These are phyloP conservation scores for Przewalskia tangutica DNA, from an alignment of 257 asterid genomes.

Conservation along the genomic window DNA sequence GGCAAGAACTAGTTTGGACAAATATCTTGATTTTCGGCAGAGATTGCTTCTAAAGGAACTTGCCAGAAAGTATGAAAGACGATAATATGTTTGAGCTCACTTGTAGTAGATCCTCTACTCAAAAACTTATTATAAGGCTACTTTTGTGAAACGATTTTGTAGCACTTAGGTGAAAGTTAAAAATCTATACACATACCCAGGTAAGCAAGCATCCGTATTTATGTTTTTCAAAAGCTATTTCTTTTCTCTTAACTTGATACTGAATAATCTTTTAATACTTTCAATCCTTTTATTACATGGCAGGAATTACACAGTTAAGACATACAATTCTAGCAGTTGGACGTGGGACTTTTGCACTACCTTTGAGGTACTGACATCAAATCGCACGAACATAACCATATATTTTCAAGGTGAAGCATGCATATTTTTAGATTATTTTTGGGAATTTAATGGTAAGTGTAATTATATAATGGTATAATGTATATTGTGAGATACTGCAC, in stretches of 20 bases:
- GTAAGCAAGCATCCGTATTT: not conserved
- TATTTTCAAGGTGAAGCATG: not conserved
- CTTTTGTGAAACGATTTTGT: not conserved
- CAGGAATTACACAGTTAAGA: not conserved
- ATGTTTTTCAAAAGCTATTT: not conserved
- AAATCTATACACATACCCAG: not conserved
- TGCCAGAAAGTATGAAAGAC: constrained; percentile 69
- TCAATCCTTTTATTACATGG: not conserved
- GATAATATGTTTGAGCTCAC: constrained; percentile 14
- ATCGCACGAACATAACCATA: not conserved
- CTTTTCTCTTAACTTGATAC: not conserved
- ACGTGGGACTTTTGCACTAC: not conserved
- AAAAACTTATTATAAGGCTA: not conserved
- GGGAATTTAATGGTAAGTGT: not conserved
- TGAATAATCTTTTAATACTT: not conserved
- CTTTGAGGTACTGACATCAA: not conserved
- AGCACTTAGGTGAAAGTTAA: not conserved
- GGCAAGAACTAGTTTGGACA: constrained; percentile 88
- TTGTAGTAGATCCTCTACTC: not conserved
- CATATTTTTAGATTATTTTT: not conserved
- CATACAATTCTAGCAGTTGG: not conserved
- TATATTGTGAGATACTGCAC: not conserved
- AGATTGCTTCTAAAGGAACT: constrained; percentile 68
- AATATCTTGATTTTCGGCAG: constrained; percentile 80
- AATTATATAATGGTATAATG: not conserved